A percentile compares a stretch with the other conserved stretches of the same genome.
These are phyloP conservation scores for Aspergillus brunneoviolaceus DNA, from an alignment of 2,329 filamentous ascomycete genomes.

Conservation along the genomic window DNA sequence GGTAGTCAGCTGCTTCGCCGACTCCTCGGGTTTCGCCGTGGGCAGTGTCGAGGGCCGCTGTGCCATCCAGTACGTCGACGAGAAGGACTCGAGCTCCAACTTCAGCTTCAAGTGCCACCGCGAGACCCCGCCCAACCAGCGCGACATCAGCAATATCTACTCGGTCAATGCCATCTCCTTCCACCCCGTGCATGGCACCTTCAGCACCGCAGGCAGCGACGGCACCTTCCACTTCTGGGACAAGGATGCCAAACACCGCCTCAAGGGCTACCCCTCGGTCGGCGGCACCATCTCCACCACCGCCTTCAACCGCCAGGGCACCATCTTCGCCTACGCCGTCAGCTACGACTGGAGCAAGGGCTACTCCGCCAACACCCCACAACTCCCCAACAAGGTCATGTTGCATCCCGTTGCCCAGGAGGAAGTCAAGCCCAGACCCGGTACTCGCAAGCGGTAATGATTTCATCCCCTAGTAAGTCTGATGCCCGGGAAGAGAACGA, in stretches of 20 bases:
- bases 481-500: neutral
- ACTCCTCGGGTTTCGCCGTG: conserved; percentile 88
- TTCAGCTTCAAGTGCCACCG: conserved; percentile 99
- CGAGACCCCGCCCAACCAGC: conserved; percentile 63
- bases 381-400: conserved; percentile 74
- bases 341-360: conserved; percentile 99
- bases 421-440: conserved; percentile 60
- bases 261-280: conserved; percentile 83
- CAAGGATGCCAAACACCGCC: conserved; percentile 81
- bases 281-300: conserved; percentile 87
- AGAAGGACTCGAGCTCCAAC: conserved; percentile 87
- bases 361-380: conserved; percentile 76
- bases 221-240: conserved; percentile 83
- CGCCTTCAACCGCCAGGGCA: conserved; percentile 84
- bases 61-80: conserved; percentile 97
- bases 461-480: neutral
- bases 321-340: conserved; percentile 82
- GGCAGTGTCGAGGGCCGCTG: conserved; percentile 96
- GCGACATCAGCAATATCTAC: conserved; percentile 82
- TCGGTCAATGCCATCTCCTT: conserved; percentile 97
- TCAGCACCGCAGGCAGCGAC: conserved; percentile 92
- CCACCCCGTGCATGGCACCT: conserved; percentile 96
- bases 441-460: conserved; percentile 43
- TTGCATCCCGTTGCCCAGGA: conserved; percentile 72
- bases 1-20: conserved; percentile 90